Evolutionary conservation across 805 yeast species (phyloP).

Genomic region (Myxozyma kluyveri): DNA sequence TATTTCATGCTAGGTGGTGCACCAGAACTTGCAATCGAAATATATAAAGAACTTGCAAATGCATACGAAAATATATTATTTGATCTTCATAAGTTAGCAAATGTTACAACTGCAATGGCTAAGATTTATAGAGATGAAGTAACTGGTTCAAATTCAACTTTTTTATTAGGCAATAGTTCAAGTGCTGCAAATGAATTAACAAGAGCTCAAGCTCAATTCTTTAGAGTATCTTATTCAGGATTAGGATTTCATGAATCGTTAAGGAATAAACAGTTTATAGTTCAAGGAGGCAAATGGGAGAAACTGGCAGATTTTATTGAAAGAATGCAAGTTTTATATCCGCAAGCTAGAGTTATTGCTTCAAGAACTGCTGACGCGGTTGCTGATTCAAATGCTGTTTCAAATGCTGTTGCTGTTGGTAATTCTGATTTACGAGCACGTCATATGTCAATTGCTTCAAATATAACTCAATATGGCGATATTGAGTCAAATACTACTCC

Average conservation of each 20-base stretch:
- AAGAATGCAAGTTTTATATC: conserved; percentile 68
- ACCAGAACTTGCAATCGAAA: conserved; percentile 74
- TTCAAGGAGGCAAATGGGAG: conserved; percentile 84
- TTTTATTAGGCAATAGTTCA: too few relatives aligned
- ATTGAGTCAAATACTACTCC: too few relatives aligned
- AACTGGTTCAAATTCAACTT: conserved; percentile 20
- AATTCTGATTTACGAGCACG: background rate
- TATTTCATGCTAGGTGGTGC: conserved; percentile 69
- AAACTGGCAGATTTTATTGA: conserved; percentile 80
- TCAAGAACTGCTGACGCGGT: conserved; percentile 40
- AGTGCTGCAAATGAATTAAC: conserved; percentile 59
- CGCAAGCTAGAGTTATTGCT: conserved; percentile 53
- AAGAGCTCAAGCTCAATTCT: conserved; percentile 57
- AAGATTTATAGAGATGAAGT: conserved; percentile 66
- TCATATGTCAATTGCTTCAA: conserved; percentile 12
- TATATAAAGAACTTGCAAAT: conserved; percentile 71
- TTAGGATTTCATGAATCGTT: conserved; percentile 77
- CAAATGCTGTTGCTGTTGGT: background rate
- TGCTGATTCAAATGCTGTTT: background rate
- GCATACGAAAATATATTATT: conserved; percentile 71
- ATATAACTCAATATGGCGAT: background rate
- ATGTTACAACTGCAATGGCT: conserved; percentile 65
- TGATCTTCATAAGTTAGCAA: conserved; percentile 72
- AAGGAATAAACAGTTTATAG: conserved; percentile 72
- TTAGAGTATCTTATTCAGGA: conserved; percentile 77